Base-by-base conservation (phyloP, 495 filamentous ascomycete species). In the Usnea hakonensis region DNA sequence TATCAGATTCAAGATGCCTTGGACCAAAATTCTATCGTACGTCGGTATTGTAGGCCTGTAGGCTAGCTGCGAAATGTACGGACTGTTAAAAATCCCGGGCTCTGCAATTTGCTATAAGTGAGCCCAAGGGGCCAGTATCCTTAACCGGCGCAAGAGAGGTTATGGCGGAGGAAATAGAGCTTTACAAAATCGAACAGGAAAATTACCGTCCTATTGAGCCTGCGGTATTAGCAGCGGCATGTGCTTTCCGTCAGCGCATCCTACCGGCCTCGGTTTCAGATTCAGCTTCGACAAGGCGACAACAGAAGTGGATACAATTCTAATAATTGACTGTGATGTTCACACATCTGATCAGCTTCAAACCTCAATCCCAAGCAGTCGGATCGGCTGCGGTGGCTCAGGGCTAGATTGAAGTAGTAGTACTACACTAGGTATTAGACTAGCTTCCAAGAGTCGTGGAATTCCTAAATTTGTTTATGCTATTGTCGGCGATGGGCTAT, bases 1-100 rank as follows among this genome's bases (percentile, higher is more conserved):
- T 93, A 97, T 70, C 97, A 92, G 90, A 91, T 96, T 46, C 93
- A 97, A 70, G 90, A 97, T 75, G 90, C 96, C 6, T 92, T 90
- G 1, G 91, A 97, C 64, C 93, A 97, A 75, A 91, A 90, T 71
- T 85, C 87, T 72, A 96, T 97, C 63, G 79, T 97, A 11, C 81
- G 81, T 3, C 93, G 97, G 74, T 97, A 97, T 71, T 97, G 93
- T 70, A 83, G 93, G 21, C 97, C 96, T 71, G 76, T 87, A 0
- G 91, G 79, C 1, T 93, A 96, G 72, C 84, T 97, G 68, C 95
- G 95, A 74, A 88, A 87, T 6, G 92, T 91, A 4, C 86, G 85
- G 70, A 97, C 96, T 69, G 85, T 97, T 46, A 97, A 97, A 75
- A 92, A 97, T 76, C 91, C 64, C 84, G 93, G 9, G 92, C 92